Evolutionary conservation across 2,329 filamentous ascomycete species (phyloP).

Genomic region (Fusarium luffae): DNA sequence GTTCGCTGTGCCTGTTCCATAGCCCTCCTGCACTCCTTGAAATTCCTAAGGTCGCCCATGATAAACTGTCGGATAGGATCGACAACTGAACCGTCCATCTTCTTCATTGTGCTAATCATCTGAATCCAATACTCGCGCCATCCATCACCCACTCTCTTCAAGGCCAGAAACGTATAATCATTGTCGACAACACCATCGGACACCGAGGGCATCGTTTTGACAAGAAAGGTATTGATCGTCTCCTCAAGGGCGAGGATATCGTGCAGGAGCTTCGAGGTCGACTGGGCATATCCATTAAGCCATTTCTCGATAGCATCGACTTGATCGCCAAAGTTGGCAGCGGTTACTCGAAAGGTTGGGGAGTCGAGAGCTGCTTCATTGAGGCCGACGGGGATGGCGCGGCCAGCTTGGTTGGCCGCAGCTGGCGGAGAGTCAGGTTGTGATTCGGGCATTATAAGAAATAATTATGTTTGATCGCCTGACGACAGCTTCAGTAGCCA

Average conservation of each 20-base stretch:
- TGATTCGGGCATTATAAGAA: slow-evolving; percentile 39
- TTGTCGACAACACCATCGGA: slow-evolving; percentile 91
- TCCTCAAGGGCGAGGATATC: slow-evolving; percentile 80
- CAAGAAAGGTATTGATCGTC: slow-evolving; percentile 79
- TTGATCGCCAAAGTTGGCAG: slow-evolving; percentile 89
- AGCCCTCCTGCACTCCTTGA: slow-evolving; percentile 83
- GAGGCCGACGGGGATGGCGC: slow-evolving; percentile 77
- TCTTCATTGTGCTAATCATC: slow-evolving; percentile 77
- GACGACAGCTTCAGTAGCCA: slow-evolving; percentile 44
- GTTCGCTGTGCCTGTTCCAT: slow-evolving; percentile 85
- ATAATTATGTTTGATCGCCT: slow-evolving; percentile 30
- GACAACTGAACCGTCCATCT: slow-evolving; percentile 78
- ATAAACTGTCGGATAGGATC: slow-evolving; percentile 87
- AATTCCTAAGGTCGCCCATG: slow-evolving; percentile 79
- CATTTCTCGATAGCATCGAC: slow-evolving; percentile 91
- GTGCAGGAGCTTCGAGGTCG: slow-evolving; percentile 66
- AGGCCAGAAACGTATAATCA: slow-evolving; percentile 90
- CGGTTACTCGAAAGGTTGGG: slow-evolving; percentile 90
- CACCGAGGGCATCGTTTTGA: slow-evolving; percentile 78
- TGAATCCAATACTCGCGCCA: slow-evolving; percentile 89
- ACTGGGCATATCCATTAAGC: slow-evolving; percentile 74
- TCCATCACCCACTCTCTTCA: slow-evolving; percentile 86
- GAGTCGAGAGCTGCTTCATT: slow-evolving; percentile 97
- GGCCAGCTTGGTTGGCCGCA: slow-evolving; percentile 37
- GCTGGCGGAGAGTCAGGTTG: slow-evolving; percentile 36